phyloP scores from a whole-genome alignment of 306 rosid species.

The Prunus fruticosa region DNA sequence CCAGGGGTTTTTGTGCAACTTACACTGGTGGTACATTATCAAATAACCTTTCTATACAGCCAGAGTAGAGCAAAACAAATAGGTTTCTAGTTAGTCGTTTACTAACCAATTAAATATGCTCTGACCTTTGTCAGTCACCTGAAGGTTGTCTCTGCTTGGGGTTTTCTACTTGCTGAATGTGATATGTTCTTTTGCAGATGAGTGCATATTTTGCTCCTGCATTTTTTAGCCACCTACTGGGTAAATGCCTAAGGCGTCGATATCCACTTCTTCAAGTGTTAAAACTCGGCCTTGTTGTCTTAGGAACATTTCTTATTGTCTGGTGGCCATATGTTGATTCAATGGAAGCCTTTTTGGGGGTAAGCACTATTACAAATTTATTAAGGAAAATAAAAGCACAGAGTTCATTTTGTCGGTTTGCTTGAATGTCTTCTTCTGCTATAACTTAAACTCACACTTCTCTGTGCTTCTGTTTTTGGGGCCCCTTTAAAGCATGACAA shows the following conservation, averaged over 20 bases:
- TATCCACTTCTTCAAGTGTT: conserved; percentile 68
- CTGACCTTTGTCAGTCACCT: not conserved
- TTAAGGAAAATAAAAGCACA: not conserved
- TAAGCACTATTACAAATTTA: conserved; percentile 11
- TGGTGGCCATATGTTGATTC: conserved; percentile 96
- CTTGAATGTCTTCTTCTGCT: not conserved
- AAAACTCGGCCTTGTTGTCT: conserved; percentile 72
- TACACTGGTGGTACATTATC: not conserved
- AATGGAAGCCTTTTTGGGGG: conserved; percentile 58
- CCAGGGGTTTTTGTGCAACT: not conserved
- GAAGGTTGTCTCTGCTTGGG: not conserved
- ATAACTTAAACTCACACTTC: not conserved
- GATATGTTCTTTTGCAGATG: conserved; percentile 58
- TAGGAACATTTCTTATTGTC: conserved; percentile 66
- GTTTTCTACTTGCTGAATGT: not conserved
- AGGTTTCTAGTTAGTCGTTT: not conserved
- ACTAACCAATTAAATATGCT: not conserved
- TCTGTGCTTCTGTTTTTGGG: not conserved
- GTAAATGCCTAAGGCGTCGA: conserved; percentile 63
- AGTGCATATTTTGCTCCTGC: conserved; percentile 92
- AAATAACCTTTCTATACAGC: not conserved
- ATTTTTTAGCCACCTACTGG: conserved; percentile 85
- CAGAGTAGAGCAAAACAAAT: not conserved
- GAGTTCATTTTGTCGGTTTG: not conserved
- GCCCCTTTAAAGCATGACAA: not conserved